phyloP scores from a whole-genome alignment of 306 rosid genomes.

The Lathyrus oleraceus region DNA sequence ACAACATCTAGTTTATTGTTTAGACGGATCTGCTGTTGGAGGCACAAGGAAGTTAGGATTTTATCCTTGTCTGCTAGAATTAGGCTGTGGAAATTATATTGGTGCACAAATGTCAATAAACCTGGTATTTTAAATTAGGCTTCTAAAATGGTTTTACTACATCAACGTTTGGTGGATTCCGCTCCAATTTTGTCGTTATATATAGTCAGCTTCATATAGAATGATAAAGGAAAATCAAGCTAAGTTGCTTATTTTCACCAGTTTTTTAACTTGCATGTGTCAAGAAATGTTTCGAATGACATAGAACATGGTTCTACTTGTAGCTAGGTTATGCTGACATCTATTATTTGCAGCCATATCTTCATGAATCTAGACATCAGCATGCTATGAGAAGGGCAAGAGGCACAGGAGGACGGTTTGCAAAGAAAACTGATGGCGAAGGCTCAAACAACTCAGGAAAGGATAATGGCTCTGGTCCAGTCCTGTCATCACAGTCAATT shows the following conservation, averaged over 20 bases:
- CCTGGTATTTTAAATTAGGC: not conserved
- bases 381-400: conserved; percentile 98
- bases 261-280: conserved; percentile 2
- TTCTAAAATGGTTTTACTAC: conserved; percentile 2
- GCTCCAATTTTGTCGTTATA: not conserved
- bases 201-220: not conserved
- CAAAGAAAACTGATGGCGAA: conserved; percentile 60
- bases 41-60: not conserved
- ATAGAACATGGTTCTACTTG: conserved; percentile 3
- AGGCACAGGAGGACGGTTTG: conserved; percentile 95
- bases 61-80: conserved; percentile 4
- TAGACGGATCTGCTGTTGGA: not conserved
- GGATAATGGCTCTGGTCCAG: conserved; percentile 60
- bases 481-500: conserved; percentile 69
- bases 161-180: not conserved
- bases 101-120: not conserved
- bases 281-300: not conserved
- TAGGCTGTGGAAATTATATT: not conserved
- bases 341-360: conserved; percentile 73
- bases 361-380: conserved; percentile 96
- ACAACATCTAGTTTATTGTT: conserved; percentile 3
- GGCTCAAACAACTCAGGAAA: conserved; percentile 47
- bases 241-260: not conserved
- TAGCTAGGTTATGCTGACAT: conserved; percentile 29
- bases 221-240: not conserved